Evolutionary conservation across 1,284 basidiomycete genomes (phyloP).

Genomic region (Cutaneotrichosporon sp.): DNA sequence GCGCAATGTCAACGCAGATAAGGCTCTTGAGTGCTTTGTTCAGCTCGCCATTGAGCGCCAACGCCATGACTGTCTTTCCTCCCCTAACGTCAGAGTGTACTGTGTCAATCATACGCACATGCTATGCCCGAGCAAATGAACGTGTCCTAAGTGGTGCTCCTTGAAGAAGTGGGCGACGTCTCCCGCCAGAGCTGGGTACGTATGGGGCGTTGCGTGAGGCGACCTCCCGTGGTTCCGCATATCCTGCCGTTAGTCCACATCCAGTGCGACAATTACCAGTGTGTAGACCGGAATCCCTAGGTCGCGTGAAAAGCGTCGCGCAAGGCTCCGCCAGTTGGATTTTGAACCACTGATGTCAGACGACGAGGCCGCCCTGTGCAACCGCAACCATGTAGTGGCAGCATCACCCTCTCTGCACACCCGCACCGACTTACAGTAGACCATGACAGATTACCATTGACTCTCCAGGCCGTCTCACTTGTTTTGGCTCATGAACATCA

Average conservation of each 20-base stretch:
- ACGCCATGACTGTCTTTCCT: conserved; percentile 54
- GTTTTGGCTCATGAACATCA: conserved; percentile 27
- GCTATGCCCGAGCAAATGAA: conserved; percentile 54
- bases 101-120: conserved; percentile 46
- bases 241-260: conserved; percentile 42
- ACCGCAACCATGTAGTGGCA: no score
- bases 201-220: conserved; percentile 51
- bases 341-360: conserved; percentile 50
- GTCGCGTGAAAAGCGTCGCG: conserved; percentile 49
- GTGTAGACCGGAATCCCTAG: conserved; percentile 52
- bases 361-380: no score
- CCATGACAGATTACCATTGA: conserved; percentile 52
- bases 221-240: conserved; percentile 55
- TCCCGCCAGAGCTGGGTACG: conserved; percentile 48
- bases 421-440: conserved; percentile 44
- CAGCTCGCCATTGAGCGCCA: conserved; percentile 48
- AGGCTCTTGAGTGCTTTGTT: conserved; percentile 47
- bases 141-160: conserved; percentile 40
- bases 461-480: conserved; percentile 22
- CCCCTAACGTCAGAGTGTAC: conserved; percentile 41
- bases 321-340: conserved; percentile 56
- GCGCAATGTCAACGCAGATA: conserved; percentile 55
- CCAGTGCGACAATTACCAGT: conserved; percentile 40
- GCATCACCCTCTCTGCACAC: no score
- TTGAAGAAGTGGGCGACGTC: conserved; percentile 50